Evolutionary conservation across 2,329 filamentous ascomycete genomes (phyloP), one percentile per base, ranked within the genome.

Genomic region (Emericellopsis atlantica): DNA sequence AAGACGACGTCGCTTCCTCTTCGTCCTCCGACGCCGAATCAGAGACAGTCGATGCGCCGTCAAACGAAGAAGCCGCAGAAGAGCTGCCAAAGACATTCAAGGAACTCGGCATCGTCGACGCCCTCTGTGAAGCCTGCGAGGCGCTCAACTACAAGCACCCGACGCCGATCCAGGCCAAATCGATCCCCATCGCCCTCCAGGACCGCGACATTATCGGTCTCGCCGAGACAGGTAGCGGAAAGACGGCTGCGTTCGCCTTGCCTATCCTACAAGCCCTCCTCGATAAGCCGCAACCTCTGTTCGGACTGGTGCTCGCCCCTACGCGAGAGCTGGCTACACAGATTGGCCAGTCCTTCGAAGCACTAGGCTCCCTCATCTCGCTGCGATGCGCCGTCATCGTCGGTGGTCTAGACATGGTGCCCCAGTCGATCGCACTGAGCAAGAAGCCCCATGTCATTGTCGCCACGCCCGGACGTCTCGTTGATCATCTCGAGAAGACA

Each of bases 381-480:
- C 82, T 96, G 32, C 79, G 87, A 53, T 87, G 80, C 53, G 81
- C 85, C 6, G 81, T 90, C 14, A 79, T 98, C 35, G 85, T 96
- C 2, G 92, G 92, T 52, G 92, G 92, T 35, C 80, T 96, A 70
- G 90, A 96, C 49, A 95, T 95, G 86, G 84, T 95, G 1, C 76
- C 85, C 0, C 92, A 98, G 58, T 65, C 84, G 1, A 93, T 98
- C 47, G 84, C 89, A 0, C 74, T 98, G 1, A 87, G 84, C n/a
- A 95, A 95, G 71, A 90, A 90, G 52, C 92, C 92, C 7, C 92
- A 98, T 54, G 81, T 98, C 21, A 70, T 96, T 18, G 89, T 96
- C 32, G 90, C 90, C 1, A 95, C 90, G 0, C 90, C 90, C 0
- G 90, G 89, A 40, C 78, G 90, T 43, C 66, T 95, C 18, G 69